Conservation (phyloP, 1,284 basidiomycete species). For the Quambalaria eucalypti region DNA sequence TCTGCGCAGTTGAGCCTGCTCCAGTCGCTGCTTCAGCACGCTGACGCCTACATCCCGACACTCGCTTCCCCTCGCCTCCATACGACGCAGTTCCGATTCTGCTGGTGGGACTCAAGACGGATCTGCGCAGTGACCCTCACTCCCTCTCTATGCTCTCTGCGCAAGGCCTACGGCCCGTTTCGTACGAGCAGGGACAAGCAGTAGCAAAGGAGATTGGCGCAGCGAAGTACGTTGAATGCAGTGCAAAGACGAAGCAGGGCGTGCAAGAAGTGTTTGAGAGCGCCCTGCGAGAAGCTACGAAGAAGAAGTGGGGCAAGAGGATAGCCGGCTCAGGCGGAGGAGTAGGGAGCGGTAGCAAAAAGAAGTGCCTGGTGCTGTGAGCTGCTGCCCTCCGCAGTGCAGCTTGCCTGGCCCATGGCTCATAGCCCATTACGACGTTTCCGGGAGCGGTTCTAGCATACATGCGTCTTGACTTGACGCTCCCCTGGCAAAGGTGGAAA, state of each 20-base stretch:
- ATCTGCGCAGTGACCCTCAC: constrained; percentile 76
- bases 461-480: too few species aligned
- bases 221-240: constrained; percentile 82
- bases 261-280: constrained; percentile 87
- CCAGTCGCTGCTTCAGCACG: not conserved
- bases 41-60: not conserved
- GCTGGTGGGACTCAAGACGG: constrained; percentile 76
- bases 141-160: constrained; percentile 84
- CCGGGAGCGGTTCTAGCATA: too few species aligned
- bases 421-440: too few species aligned
- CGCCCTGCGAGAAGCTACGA: constrained; percentile 70
- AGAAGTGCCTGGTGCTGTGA: constrained; percentile 68
- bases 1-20: too few species aligned
- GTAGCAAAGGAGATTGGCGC: constrained; percentile 88
- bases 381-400: too few species aligned
- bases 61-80: not conserved
- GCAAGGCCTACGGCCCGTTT: constrained; percentile 77
- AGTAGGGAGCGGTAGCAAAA: constrained; percentile 51
- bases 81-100: constrained; percentile 63
- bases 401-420: too few species aligned
- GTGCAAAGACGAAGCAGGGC: constrained; percentile 77
- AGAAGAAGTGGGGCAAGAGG: constrained; percentile 13
- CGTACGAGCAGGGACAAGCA: constrained; percentile 54
- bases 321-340: constrained; percentile 7
- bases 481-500: too few species aligned